Evolutionary conservation across 192 early-diverging fungal genomes (phyloP), one percentile per base, ranked within the genome.

Genomic region (Rhizoclosmatium sp.): DNA sequence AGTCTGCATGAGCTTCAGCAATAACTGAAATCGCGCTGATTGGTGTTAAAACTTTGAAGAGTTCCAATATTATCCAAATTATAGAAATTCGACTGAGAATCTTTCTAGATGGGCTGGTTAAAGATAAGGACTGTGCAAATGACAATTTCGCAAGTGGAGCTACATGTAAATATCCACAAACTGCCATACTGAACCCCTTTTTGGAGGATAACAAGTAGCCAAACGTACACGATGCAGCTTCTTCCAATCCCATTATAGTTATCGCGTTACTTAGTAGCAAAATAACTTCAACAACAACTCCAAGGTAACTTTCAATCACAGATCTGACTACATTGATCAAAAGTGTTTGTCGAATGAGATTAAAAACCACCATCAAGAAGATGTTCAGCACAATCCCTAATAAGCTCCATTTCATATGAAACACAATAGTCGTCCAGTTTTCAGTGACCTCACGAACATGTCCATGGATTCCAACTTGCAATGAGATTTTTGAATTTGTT

Each of bases 111-210:
- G 51, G 49, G 42, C 23, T 39, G 3, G 47, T 78, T 42, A 71
- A 46, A 2, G 68, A 58, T 19, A 78, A 23, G 16, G 40, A n/a
- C n/a, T 68, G 42, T 31, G 51, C 16, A 47, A 78, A 78, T 9
- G 14, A 4, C 19, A 70, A 42, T 58, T 59, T 56, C 19, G 14
- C 5, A 12, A 78, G 16, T 2, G 77, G 59, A n/a, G 56, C 4
- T 12, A 48, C 69, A 14, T 78, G 77, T 59, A 78, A 21, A 60
- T 60, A 78, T 59, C 77, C 77, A 61, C 77, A 78, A 0, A 47
- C 69, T 3, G 59, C 77, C 68, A 71, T n/a, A 46, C 77, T 71
- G 58, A 59, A 78, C 4, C 77, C 77, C 1, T 12, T 10, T 16
- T 46, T 58, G 16, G 23, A 10, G 3, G 56, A 44, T 31, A 78